phyloP scores from a whole-genome alignment of 805 yeast genomes.

The Hanseniaspora thailandica region DNA sequence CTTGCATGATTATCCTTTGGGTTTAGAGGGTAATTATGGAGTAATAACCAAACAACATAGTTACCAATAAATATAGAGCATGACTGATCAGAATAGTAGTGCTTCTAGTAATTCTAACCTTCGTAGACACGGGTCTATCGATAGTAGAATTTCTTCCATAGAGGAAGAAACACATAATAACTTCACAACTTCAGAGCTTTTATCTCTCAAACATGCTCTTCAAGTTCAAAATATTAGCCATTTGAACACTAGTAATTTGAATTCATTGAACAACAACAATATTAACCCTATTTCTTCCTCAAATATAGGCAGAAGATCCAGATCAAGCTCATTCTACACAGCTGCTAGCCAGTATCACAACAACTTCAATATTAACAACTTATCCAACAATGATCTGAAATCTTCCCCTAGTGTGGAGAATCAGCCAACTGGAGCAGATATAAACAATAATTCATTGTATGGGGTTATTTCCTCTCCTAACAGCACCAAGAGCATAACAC shows the following conservation, averaged over 20 bases:
- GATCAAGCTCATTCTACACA: constrained; percentile 13
- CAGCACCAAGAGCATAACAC: constrained; percentile 12
- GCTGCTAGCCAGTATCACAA: constrained; percentile 19
- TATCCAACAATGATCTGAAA: background rate
- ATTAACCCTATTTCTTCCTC: background rate
- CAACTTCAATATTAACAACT: constrained; percentile 20
- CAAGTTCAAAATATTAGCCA: constrained; percentile 6
- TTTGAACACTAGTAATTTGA: background rate
- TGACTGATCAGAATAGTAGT: background rate
- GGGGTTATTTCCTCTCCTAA: constrained; percentile 14
- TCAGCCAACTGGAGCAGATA: constrained; percentile 20
- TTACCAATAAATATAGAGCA: background rate
- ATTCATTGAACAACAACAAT: background rate
- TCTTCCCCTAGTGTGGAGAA: constrained; percentile 22
- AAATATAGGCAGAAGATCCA: constrained; percentile 9
- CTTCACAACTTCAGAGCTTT: constrained; percentile 4
- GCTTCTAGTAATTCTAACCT: background rate
- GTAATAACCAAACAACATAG: background rate
- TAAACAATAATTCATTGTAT: constrained; percentile 8
- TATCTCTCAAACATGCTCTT: constrained; percentile 10
- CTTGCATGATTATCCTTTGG: background rate
- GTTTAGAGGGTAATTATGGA: no score
- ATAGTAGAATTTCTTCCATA: background rate
- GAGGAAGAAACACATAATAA: constrained; percentile 6
- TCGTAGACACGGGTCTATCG: background rate